Evolutionary conservation across 2,329 filamentous ascomycete genomes (phyloP).

Genomic region (Onygena corvina): DNA sequence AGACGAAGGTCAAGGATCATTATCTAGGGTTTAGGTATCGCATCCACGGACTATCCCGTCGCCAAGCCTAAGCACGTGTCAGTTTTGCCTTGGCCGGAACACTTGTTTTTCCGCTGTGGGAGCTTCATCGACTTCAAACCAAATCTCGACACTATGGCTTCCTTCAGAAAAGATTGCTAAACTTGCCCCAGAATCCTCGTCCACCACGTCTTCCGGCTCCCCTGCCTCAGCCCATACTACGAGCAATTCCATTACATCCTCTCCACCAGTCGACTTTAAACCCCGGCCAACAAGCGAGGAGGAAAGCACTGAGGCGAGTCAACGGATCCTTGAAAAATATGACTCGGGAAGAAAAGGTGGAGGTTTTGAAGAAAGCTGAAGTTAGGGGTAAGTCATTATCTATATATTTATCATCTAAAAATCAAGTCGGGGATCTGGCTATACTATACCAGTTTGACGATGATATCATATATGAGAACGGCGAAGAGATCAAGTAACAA

Average conservation of each 20-base stretch:
- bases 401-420: background rate
- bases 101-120: too few relatives aligned
- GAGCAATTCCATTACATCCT: background rate
- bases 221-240: background rate
- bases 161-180: background rate
- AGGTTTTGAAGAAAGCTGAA: background rate
- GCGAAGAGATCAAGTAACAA: slow-evolving; percentile 16
- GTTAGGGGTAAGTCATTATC: slow-evolving; percentile 1
- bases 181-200: background rate
- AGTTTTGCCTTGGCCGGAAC: too few relatives aligned
- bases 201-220: background rate
- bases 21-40: too few relatives aligned
- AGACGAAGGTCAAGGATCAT: too few relatives aligned
- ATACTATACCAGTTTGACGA: slow-evolving; percentile 53
- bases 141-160: slow-evolving; percentile 1
- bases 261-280: background rate
- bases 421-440: background rate
- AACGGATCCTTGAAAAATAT: too few relatives aligned
- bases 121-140: too few relatives aligned
- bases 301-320: too few relatives aligned
- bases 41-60: too few relatives aligned
- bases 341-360: background rate
- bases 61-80: too few relatives aligned
- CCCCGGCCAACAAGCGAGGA: background rate
- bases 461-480: slow-evolving; percentile 25